phyloP scores from a whole-genome alignment of 1,139 yeast genomes.

The Oligophagozyma castellii region DNA sequence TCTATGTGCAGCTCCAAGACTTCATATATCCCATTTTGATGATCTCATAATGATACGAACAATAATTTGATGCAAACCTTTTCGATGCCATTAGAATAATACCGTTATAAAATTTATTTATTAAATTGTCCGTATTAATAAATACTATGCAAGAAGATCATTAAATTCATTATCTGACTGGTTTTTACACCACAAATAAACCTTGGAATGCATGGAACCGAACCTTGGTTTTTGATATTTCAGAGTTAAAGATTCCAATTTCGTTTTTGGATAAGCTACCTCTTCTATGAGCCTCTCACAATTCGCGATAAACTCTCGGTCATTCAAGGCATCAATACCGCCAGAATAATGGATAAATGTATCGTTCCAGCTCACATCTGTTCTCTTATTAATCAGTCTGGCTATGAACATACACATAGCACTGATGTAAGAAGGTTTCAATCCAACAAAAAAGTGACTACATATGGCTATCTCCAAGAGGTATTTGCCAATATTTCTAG shows the following conservation, averaged over 20 bases:
- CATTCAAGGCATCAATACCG: conserved; percentile 28
- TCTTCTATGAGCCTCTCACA: conserved; percentile 16
- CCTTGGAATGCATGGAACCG: conserved; percentile 11
- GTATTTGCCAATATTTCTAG: conserved; percentile 83
- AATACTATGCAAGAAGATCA: not conserved
- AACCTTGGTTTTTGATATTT: conserved; percentile 15
- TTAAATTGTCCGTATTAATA: too few relatives aligned
- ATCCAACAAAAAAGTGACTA: conserved; percentile 65
- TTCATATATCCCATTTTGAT: too few relatives aligned
- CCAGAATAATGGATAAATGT: conserved; percentile 79
- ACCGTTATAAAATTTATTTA: too few relatives aligned
- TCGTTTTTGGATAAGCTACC: conserved; percentile 19
- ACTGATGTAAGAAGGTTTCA: conserved; percentile 65
- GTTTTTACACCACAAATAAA: conserved; percentile 9
- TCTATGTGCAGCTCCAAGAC: too few relatives aligned
- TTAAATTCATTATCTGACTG: not conserved
- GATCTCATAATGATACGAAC: too few relatives aligned
- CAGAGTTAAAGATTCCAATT: conserved; percentile 15
- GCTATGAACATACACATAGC: conserved; percentile 88
- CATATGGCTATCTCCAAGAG: conserved; percentile 68
- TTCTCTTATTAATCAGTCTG: conserved; percentile 46
- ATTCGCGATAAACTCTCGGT: conserved; percentile 10
- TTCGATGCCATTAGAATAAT: too few relatives aligned
- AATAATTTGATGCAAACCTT: too few relatives aligned
- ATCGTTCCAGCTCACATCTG: conserved; percentile 53